These are phyloP conservation scores for Talaromyces proteolyticus DNA, from an alignment of 495 filamentous ascomycete genomes.

Conservation along the genomic window DNA sequence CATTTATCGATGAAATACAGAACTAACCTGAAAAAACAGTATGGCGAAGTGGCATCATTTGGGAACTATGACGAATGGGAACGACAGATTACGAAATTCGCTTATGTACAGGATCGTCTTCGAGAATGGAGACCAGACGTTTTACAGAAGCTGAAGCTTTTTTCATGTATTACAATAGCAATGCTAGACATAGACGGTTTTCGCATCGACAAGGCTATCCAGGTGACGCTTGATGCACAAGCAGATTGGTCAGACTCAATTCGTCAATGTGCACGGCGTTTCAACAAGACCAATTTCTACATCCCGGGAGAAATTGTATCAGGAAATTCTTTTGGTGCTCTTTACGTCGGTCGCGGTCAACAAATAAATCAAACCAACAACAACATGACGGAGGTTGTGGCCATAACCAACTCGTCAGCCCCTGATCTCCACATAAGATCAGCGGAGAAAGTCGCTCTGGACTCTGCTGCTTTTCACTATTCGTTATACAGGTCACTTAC, in stretches of 20 bases:
- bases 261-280: conserved; percentile 30
- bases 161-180: conserved; percentile 32
- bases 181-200: conserved; percentile 46
- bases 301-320: conserved; percentile 40
- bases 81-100: conserved; percentile 30
- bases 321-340: conserved; percentile 25
- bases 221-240: conserved; percentile 39
- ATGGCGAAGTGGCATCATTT: conserved; percentile 35
- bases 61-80: conserved; percentile 33
- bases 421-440: conserved; percentile 21
- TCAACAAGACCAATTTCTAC: conserved; percentile 42
- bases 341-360: conserved; percentile 31
- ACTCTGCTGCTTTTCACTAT: conserved; percentile 42
- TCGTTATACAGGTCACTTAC: conserved; percentile 38
- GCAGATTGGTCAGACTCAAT: conserved; percentile 35
- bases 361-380: conserved; percentile 19
- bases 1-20: conserved; percentile 1
- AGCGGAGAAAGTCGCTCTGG: conserved; percentile 26
- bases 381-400: conserved; percentile 18
- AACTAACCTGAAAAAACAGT: conserved; percentile 11
- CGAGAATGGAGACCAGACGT: conserved; percentile 32
- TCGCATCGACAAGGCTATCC: conserved; percentile 42
- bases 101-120: conserved; percentile 33
- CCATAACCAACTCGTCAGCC: conserved; percentile 16
- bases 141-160: conserved; percentile 24